Base-by-base conservation (phyloP, 1,284 basidiomycete species). In the Ustilago nuda region DNA sequence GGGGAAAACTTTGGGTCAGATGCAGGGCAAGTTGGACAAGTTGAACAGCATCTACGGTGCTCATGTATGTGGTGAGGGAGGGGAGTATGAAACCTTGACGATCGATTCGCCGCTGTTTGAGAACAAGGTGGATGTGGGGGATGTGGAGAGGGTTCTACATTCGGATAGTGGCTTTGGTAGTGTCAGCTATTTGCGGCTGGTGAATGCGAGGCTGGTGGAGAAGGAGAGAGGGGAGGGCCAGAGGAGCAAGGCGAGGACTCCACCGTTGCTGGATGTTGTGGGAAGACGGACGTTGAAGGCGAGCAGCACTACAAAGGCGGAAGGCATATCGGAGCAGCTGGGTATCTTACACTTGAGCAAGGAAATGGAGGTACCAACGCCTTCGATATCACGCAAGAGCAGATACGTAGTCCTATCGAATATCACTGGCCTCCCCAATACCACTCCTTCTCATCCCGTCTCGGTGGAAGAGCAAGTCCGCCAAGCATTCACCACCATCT, bases 1-100 rank as follows among this genome's bases (percentile, higher is more conserved):
- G 1, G 94, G 94, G 12, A 92, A 91, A 86, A 90, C 90, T 0
- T 88, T 99, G 39, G 88, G 86, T 0, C 88, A 92, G 74, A 93
- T 98, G 90, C 89, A 92, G 76, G 89, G 90, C 0, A 92, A 90
- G 9, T 87, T 99, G 12, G 82, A 88, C 6, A 91, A 90, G 71
- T 88, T 99, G 75, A 92, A 95, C 85, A 82, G 87, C 4, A 87
- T 91, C 50, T 99, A 96, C 82, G 95, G 95, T 0, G 92, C 93
- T 0, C 97, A 99, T 86, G 90, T 97, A 1, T 98, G 95, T 73
- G 97, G 97, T 4, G 97, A 99, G 87, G 97, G 97, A 3, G 97
- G 97, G 2, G 97, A 99, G 87, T 99, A 98, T 85, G 97, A 99
- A 86, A 94, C 93, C 0, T 87, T 98, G 63, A 97, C 96, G 1